These are phyloP conservation scores for Colletotrichum orchidophilum DNA, from an alignment of 2,329 filamentous ascomycete species.

Conservation along the genomic window DNA sequence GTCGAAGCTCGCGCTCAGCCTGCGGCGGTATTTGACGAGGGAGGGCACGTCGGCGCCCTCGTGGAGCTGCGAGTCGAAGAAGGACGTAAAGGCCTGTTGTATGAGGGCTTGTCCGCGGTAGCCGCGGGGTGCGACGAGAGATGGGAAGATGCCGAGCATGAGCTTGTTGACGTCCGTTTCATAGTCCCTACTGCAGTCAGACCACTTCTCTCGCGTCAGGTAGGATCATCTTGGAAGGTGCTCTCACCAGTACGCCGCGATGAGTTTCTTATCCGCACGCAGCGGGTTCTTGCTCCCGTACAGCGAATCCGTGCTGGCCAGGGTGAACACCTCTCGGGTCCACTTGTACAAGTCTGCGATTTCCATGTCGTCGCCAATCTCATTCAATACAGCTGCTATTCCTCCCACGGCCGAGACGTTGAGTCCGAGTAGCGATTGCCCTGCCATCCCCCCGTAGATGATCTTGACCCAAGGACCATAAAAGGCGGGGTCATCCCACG, in stretches of 20 bases:
- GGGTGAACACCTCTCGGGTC: slow-evolving; percentile 47
- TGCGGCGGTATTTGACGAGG: slow-evolving; percentile 41
- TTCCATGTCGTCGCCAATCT: slow-evolving; percentile 37
- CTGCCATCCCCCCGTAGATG: slow-evolving; percentile 41
- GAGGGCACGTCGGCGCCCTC: slow-evolving; percentile 38
- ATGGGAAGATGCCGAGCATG: slow-evolving; percentile 43
- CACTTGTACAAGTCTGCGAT: slow-evolving; percentile 50
- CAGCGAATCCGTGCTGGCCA: slow-evolving; percentile 49
- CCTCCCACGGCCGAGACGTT: slow-evolving; percentile 41
- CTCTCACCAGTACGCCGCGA: slow-evolving; percentile 46
- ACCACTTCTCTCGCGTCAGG: neutral
- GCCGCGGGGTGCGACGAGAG: slow-evolving; percentile 41
- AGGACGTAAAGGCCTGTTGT: slow-evolving; percentile 39
- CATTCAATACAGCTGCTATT: slow-evolving; percentile 39
- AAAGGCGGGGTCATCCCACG: slow-evolving; percentile 24
- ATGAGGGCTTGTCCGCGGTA: slow-evolving; percentile 38
- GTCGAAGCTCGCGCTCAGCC: slow-evolving; percentile 38
- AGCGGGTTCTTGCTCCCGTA: slow-evolving; percentile 55
- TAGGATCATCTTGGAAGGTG: neutral
- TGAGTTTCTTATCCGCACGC: slow-evolving; percentile 40
- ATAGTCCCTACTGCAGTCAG: slow-evolving; percentile 37
- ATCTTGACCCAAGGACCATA: slow-evolving; percentile 26
- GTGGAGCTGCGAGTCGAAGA: slow-evolving; percentile 42
- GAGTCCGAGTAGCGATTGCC: slow-evolving; percentile 41
- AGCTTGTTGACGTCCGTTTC: slow-evolving; percentile 38